phyloP scores from a whole-genome alignment of 2,329 filamentous ascomycete species.

The Calycina herbarum region DNA sequence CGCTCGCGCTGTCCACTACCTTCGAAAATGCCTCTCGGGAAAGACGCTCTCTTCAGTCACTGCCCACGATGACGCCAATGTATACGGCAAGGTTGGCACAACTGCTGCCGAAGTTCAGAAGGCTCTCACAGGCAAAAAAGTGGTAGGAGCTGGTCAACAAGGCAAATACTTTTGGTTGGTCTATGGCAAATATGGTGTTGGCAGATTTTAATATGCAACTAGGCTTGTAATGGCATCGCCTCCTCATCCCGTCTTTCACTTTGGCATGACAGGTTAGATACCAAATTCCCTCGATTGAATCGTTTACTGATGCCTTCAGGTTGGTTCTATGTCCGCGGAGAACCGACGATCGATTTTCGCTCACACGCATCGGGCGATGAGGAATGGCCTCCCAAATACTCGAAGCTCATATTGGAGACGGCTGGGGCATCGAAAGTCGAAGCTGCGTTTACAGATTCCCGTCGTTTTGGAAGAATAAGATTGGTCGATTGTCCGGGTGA shows the following conservation, averaged over 20 bases:
- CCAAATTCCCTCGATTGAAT: background rate
- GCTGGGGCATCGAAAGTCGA: slow-evolving; percentile 53
- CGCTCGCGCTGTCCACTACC: slow-evolving; percentile 81
- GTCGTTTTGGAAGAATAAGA: slow-evolving; percentile 76
- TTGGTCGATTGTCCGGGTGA: slow-evolving; percentile 78
- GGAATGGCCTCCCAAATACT: slow-evolving; percentile 84
- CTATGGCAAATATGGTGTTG: background rate
- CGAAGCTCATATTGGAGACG: slow-evolving; percentile 80
- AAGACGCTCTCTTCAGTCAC: slow-evolving; percentile 71
- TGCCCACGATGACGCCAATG: slow-evolving; percentile 75
- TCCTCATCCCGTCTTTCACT: slow-evolving; percentile 87
- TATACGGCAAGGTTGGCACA: slow-evolving; percentile 90
- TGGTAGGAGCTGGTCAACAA: slow-evolving; percentile 72
- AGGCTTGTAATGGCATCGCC: slow-evolving; percentile 71
- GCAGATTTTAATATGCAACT: background rate
- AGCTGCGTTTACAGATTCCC: slow-evolving; percentile 80
- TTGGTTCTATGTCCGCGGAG: slow-evolving; percentile 85
- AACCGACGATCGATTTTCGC: slow-evolving; percentile 79
- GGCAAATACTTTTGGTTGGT: slow-evolving; percentile 92
- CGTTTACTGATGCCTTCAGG: slow-evolving; percentile 40
- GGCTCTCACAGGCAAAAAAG: slow-evolving; percentile 73
- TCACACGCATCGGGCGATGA: slow-evolving; percentile 54
- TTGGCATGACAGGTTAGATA: slow-evolving; percentile 65
- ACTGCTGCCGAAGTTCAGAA: slow-evolving; percentile 72
- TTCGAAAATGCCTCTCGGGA: slow-evolving; percentile 80